Evolutionary conservation across 306 rosid species (phyloP).

Genomic region (Glycine tomentella): DNA sequence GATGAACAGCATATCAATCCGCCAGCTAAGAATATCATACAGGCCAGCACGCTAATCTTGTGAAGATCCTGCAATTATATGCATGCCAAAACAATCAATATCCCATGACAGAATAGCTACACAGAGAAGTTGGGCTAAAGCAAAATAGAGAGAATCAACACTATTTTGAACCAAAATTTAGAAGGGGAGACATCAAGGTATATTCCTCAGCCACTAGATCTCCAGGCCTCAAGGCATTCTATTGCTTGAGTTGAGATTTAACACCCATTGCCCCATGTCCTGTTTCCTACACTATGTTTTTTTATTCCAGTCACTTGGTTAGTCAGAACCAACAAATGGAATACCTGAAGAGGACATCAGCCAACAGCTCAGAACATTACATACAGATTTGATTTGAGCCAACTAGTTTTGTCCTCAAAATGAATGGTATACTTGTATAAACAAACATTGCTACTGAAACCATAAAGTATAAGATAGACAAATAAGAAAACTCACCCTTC

Average conservation of each 20-base stretch:
- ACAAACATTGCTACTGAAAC: constrained; percentile 41
- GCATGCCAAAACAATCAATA: constrained; percentile 99
- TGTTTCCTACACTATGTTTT: constrained; percentile 56
- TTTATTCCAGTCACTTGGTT: constrained; percentile 53
- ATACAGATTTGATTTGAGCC: constrained; percentile 39
- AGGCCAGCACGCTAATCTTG: constrained; percentile 97
- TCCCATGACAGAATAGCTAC: constrained; percentile 75
- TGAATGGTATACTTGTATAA: constrained; percentile 36
- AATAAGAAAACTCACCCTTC: constrained; percentile 85
- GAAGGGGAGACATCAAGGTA: constrained; percentile 64
- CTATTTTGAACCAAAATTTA: constrained; percentile 60
- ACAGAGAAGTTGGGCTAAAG: constrained; percentile 69
- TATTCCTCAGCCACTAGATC: constrained; percentile 60
- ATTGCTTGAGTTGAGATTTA: constrained; percentile 53
- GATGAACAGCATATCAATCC: constrained; percentile 98
- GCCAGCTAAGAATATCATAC: constrained; percentile 95
- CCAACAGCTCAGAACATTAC: constrained; percentile 47
- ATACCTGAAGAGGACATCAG: constrained; percentile 58
- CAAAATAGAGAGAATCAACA: constrained; percentile 75
- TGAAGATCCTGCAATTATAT: constrained; percentile 99
- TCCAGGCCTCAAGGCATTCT: constrained; percentile 62
- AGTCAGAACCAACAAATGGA: constrained; percentile 50
- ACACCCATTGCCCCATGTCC: constrained; percentile 59
- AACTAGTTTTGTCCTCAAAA: constrained; percentile 40
- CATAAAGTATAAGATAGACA: constrained; percentile 19